Conservation (phyloP, 106 monocot species). For the Iris macrosiphon region DNA sequence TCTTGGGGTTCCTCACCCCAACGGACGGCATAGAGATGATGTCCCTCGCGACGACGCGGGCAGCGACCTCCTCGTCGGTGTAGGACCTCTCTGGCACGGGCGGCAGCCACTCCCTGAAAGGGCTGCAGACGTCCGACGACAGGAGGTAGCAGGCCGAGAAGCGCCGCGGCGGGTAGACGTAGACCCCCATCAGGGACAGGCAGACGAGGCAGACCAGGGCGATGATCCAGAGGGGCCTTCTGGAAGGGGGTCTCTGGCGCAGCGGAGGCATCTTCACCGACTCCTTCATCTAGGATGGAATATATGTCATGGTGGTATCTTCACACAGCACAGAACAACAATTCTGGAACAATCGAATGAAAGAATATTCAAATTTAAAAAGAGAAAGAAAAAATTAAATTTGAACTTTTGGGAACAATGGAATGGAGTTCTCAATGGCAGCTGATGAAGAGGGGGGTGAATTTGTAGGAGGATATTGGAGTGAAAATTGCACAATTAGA, state of each 20-base stretch:
- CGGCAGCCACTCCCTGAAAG: conserved; percentile 62
- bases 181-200: conserved; percentile 45
- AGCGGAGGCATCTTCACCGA: conserved; percentile 24
- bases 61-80: conserved; percentile 66
- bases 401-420: too few relatives aligned
- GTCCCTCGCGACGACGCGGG: conserved; percentile 35
- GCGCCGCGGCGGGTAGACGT: conserved; percentile 48
- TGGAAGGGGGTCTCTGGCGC: conserved; percentile 46
- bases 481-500: too few relatives aligned
- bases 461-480: too few relatives aligned
- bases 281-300: conserved; percentile 28
- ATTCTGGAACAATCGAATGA: too few relatives aligned
- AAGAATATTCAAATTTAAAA: too few relatives aligned
- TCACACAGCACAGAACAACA: too few relatives aligned
- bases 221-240: conserved; percentile 82
- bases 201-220: conserved; percentile 59
- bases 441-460: too few relatives aligned
- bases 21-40: conserved; percentile 42
- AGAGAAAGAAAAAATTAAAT: too few relatives aligned
- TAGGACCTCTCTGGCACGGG: conserved; percentile 29
- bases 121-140: conserved; percentile 36
- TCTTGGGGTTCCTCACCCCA: conserved; percentile 51
- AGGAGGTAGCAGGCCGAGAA: conserved; percentile 60
- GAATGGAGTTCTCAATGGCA: too few relatives aligned
- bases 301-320: too few relatives aligned